Percentiles rank a stretch among this genome's conserved stretches.
phyloP scores from a whole-genome alignment of 1,284 basidiomycete genomes.

The Cystobasidium sp. region DNA sequence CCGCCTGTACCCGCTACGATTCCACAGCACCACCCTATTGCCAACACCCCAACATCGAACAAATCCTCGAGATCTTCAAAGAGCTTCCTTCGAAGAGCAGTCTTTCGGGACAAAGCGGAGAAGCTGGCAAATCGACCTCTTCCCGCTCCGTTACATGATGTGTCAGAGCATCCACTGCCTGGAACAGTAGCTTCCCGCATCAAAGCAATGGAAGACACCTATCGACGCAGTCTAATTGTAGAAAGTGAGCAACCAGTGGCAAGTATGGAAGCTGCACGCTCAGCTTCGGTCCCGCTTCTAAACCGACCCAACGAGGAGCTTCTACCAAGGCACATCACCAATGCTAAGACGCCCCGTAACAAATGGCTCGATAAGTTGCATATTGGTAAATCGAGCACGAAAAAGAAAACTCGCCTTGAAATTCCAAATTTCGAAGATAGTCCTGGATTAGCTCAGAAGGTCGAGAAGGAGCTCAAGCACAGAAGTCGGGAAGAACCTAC shows the following conservation, averaged over 20 bases:
- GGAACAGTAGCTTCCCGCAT: conserved; percentile 23
- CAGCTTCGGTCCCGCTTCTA: conserved; percentile 18
- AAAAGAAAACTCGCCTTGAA: conserved; percentile 12
- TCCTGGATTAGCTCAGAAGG: conserved; percentile 8
- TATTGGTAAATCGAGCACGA: conserved; percentile 16
- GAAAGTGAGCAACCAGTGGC: conserved; percentile 4
- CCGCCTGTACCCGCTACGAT: conserved; percentile 27
- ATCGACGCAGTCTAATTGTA: conserved; percentile 8
- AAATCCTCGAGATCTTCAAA: conserved; percentile 32
- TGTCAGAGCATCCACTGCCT: conserved; percentile 12
- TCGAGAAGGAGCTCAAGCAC: conserved; percentile 18
- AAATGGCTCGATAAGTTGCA: conserved; percentile 23
- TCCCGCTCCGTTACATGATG: conserved; percentile 7
- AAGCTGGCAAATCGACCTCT: not conserved
- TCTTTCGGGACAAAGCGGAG: conserved; percentile 24
- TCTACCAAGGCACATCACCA: not conserved
- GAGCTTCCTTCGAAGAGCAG: conserved; percentile 21
- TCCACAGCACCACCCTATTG: not conserved
- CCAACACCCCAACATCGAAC: conserved; percentile 29
- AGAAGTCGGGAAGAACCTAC: not conserved
- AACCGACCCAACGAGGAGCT: not conserved
- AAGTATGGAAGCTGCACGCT: not conserved
- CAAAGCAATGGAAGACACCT: conserved; percentile 20
- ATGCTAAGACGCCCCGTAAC: conserved; percentile 18
- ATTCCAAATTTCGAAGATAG: conserved; percentile 23